Evolutionary conservation across 805 yeast species (phyloP), one percentile per base, ranked within the genome.

Genomic region (Candida morakotiae): DNA sequence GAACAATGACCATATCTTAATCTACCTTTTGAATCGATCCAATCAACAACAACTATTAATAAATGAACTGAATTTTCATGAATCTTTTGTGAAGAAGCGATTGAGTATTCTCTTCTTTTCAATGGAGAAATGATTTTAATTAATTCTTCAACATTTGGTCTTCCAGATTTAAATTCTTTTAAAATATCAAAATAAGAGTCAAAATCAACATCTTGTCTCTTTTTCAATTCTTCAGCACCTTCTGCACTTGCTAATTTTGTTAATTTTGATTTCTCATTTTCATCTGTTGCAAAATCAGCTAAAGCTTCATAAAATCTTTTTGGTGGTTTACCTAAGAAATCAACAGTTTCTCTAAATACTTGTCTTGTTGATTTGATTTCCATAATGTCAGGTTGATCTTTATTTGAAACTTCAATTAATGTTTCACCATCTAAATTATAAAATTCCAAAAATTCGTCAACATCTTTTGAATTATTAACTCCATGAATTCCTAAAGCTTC

Each of bases 401-500:
- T 79, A 48, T 82, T 75, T 33, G 93, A 81, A 34, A 84, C 77
- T 46, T 81, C 78, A 29, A 89, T 77, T 25, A 87, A 58, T 16
- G 79, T 76, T 41, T 83, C 73, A 35, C 83, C 81, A 42, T 83
- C 71, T 39, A 88, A 67, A 2, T 86, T 88, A 55, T 88, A 91
- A 54, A 68, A 72, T 15, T 68, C 51, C 49, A 91, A 72, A 62
- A 91, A 91, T 46, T 73, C 71, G 31, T 69, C 75, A 37, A 89
- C 96, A 26, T 68, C 73, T 13, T 65, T 73, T 28, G 71, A 58
- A 49, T 79, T 74, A 67, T 91, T 91, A 55, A 91, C 81, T 34
- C 95, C 96, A 53, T 91, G 97, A 42, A 91, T 77, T 54, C 98
- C 98, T 43, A 91, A 76, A 15, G 98, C 96, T 71, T 91, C 98